Base-by-base conservation (phyloP, 768 basidiomycete genomes). In the Macrolepiota fuliginosa region DNA sequence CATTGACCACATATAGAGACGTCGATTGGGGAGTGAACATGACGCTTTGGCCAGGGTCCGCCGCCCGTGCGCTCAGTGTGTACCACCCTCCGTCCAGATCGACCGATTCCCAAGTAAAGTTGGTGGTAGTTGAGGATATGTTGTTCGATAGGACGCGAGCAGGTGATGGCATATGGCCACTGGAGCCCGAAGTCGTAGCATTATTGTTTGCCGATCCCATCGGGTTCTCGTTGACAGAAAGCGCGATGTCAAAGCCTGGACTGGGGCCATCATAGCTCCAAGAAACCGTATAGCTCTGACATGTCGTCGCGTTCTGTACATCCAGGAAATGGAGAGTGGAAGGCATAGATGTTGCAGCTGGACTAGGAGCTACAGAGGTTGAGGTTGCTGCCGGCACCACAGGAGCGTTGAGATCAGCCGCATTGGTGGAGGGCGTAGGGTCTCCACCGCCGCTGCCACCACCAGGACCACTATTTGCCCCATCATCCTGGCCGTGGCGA, bases 71-170 rank as follows among this genome's bases (percentile, higher is more conserved):
- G 9, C 15, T 10, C 15, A 59, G 58, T 27, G 65, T 66, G 60
- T 79, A 77, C 68, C 69, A 67, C 35, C 77, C 77, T 42, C 66
- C 65, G n/a, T 65, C 63, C 13, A 76, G 71, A 55, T 76, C 71
- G 12, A 77, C 74, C 3, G 67, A 58, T 24, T 57, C 19, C 76
- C 76, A 77, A 27, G 58, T 62, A 59, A 68, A 70, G 22, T 29
- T 52, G 12, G 68, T 52, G 1, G 67, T 65, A 24, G 67, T 64
- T 6, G 72, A 66, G 2, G 69, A 61, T 22, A 71, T 58, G 54
- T 69, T 63, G 13, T 68, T 70, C 13, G 71, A 64, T 7, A 77
- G 56, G 27, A 65, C 69, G 49, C 64, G 72, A 22, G 66, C 56
- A n/a, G 42, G 37, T 35, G 49, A 36, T 19, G 61, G 51, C 15